Evolutionary conservation across 1,284 basidiomycete species (phyloP), one percentile per base, ranked within the genome.

Genomic region (Ustilago bromivora): DNA sequence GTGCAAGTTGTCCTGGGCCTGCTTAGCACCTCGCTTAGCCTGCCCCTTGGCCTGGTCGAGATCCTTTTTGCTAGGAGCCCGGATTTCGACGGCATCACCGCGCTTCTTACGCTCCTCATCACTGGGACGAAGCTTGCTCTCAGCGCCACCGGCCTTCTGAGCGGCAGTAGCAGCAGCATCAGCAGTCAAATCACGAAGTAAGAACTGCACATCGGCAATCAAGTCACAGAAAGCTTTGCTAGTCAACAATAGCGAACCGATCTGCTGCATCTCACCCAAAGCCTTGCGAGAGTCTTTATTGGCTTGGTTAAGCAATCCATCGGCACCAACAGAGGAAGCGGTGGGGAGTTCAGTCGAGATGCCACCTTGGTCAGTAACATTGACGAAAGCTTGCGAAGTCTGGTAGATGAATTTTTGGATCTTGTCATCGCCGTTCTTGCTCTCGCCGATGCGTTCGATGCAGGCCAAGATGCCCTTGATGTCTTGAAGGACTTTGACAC

Each of bases 181-280:
- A 61, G 88, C 88, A 38, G 88, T 85, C 66, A 88, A 81, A 72
- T 88, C 87, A 41, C 87, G 83, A 51, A 86, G 78, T 60, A 88
- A 77, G 79, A 84, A 82, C 80, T 88, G 85, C 47, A 87, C 76
- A 66, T 88, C 87, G 40, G 86, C 85, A 54, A 88, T 80, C 76
- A 88, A 76, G 66, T 87, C 80, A 55, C 87, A 85, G 80, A 88
- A 87, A 32, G 82, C 79, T 68, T 83, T 78, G 66, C 86, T 87
- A 66, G 88, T 88, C 72, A 88, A 74, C 60, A 88, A 79, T 35
- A 88, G 82, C 41, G 84, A 83, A 19, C 85, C 83, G 68, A 88
- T 87, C 68, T 87, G 86, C 60, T 87, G 81, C 65, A 88, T 81
- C 12, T 87, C 85, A n/a, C 86, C 78, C 57, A 87, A 81, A 7